Base-by-base conservation (phyloP, 2,329 filamentous ascomycete species). In the Aspergillus unguis region DNA sequence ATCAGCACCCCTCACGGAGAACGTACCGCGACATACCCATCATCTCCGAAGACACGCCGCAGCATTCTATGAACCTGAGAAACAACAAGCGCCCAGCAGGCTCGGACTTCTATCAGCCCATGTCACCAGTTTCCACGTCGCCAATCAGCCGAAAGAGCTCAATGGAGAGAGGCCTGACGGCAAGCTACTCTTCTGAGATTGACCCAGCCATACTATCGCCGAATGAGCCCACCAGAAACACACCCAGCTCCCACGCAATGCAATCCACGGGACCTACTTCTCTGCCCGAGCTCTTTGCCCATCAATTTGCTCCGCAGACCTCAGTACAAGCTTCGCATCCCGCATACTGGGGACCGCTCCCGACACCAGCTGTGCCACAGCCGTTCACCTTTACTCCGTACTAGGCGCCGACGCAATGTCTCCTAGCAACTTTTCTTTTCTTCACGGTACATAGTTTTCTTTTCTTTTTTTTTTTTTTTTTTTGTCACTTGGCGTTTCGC, bases 91-190 rank as follows among this genome's bases (percentile, higher is more conserved):
- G 51, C 27, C 32, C 50, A 35, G 44, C 55, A 41, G 36, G 38
- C 32, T 49, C 53, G 9, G 55, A 55, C 6, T 42, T 43, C 27
- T 52, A 49, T 17, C 52, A 50, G 26, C 52, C 57, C 45, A 44
- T 58, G 29, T 60, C 60, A 28, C 60, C 60, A n/a, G 51, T 38
- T 5, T 57, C 57, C 6, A 51, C 55, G 8, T 56, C 50, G 1
- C 55, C 53, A 4, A 50, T 53, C 32, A 61, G 58, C 45, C 57
- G 58, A 11, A 57, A 57, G 29, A 56, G 53, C 26, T 61, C 60
- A 23, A 41, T 61, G 40, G 58, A 61, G 42, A 58, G 55, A 9
- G 48, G 49, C 11, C 7, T 60, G 9, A 17, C 17, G 17, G 46
- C 58, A n/a, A 50, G 48, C 8, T 59, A 61, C 25, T 58, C 55